These are phyloP conservation scores for Teratosphaeria viscida DNA, from an alignment of 2,329 filamentous ascomycete genomes.

Conservation along the genomic window DNA sequence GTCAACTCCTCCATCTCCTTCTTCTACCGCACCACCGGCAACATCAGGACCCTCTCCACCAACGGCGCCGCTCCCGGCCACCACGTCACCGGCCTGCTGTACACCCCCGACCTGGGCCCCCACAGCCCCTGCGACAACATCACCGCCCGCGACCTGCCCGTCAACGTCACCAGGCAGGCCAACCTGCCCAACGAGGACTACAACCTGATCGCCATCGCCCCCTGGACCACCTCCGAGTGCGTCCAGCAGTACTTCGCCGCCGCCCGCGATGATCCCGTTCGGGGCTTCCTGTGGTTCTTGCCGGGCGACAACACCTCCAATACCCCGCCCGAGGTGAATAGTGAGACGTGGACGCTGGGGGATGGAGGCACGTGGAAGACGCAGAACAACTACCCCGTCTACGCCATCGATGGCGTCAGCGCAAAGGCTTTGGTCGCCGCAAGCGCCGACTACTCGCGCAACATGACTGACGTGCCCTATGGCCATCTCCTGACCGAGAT, in stretches of 20 bases:
- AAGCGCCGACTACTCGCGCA: conserved; percentile 65
- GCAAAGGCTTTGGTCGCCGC: conserved; percentile 59
- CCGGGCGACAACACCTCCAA: conserved; percentile 36
- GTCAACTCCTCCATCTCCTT: conserved; percentile 24
- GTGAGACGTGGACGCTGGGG: conserved; percentile 58
- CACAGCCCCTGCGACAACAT: conserved; percentile 53
- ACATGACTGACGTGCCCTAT: conserved; percentile 44
- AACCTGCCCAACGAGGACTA: conserved; percentile 58
- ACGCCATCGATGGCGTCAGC: conserved; percentile 60
- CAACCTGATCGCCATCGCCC: conserved; percentile 69
- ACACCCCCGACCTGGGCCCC: conserved; percentile 59
- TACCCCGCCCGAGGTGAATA: conserved; percentile 54
- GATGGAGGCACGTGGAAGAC: conserved; percentile 63
- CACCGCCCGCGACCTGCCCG: conserved; percentile 57
- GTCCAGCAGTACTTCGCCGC: conserved; percentile 59
- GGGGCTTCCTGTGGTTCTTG: conserved; percentile 48
- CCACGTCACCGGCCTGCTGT: conserved; percentile 67
- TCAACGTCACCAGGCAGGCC: conserved; percentile 61
- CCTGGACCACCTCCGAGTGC: conserved; percentile 70
- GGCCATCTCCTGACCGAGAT: conserved; percentile 28
- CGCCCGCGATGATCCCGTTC: conserved; percentile 51
- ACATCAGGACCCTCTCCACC: conserved; percentile 66
- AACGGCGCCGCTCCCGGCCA: conserved; percentile 52
- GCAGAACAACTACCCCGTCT: conserved; percentile 67
- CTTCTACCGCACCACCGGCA: conserved; percentile 30